Percentiles rank a stretch among this genome's conserved stretches.
Evolutionary conservation across 2,329 filamentous ascomycete species (phyloP).

Genomic region (Paecilomyces sp.): DNA sequence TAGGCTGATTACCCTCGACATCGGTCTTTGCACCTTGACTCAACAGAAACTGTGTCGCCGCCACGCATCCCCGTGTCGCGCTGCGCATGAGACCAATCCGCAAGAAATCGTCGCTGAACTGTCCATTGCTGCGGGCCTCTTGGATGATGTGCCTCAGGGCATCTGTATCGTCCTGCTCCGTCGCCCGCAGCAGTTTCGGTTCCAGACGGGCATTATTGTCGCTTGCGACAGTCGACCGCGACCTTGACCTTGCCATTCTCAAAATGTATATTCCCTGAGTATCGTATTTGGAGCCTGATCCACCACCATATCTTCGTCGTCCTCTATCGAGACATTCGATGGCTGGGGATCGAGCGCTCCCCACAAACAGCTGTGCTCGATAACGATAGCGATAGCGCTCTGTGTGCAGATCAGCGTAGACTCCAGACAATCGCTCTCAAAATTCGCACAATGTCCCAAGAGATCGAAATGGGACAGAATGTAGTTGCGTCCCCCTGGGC

Average conservation of each 20-base stretch:
- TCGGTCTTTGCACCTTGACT: conserved; percentile 31
- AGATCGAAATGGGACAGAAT: not conserved
- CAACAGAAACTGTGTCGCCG: conserved; percentile 29
- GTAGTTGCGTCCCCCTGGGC: not conserved
- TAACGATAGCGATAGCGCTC: not conserved
- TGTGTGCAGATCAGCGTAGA: not conserved
- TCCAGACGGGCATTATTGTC: conserved; percentile 32
- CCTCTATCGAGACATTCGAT: not conserved
- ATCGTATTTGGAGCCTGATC: not conserved
- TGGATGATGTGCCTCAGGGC: conserved; percentile 24
- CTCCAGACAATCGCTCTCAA: not conserved
- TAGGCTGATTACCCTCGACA: conserved; percentile 18
- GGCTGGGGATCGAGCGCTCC: not conserved
- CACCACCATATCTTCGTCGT: not conserved
- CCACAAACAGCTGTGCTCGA: not conserved
- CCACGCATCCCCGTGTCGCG: conserved; percentile 28
- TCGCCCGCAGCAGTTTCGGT: conserved; percentile 34
- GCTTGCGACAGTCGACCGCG: conserved; percentile 23
- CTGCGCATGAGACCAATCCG: conserved; percentile 34
- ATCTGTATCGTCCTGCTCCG: conserved; percentile 28
- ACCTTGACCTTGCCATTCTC: conserved; percentile 4
- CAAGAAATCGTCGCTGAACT: conserved; percentile 31
- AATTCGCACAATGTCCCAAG: not conserved
- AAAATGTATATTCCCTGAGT: not conserved
- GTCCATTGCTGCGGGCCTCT: conserved; percentile 25